Evolutionary conservation across 139 green algal genomes (phyloP).

Genomic region (Picochlorum sp.): DNA sequence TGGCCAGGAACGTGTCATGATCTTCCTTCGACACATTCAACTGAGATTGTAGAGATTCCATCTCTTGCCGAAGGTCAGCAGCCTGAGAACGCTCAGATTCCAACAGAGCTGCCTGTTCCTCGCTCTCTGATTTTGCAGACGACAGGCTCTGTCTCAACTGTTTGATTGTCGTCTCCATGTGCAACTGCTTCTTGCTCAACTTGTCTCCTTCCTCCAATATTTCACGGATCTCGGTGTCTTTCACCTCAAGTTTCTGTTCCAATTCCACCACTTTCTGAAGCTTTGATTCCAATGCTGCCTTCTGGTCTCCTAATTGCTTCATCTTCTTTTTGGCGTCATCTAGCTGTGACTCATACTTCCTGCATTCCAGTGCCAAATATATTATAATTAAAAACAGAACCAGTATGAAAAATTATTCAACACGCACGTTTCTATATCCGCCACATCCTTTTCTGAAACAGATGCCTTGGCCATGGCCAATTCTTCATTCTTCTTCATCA

Average conservation of each 20-base stretch:
- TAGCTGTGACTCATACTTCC: slow-evolving; percentile 34
- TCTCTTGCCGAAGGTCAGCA: slow-evolving; percentile 7
- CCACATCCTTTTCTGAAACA: slow-evolving; percentile 46
- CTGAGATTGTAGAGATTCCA: slow-evolving; percentile 34
- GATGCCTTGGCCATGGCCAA: slow-evolving; percentile 42
- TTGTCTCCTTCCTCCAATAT: slow-evolving; percentile 70
- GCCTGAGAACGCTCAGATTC: slow-evolving; percentile 16
- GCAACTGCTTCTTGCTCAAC: slow-evolving; percentile 68
- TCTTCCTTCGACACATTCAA: slow-evolving; percentile 34
- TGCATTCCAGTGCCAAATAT: neutral
- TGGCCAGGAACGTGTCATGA: slow-evolving; percentile 45
- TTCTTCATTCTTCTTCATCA: slow-evolving; percentile 63
- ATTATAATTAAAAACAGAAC: too few relatives aligned
- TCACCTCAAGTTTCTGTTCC: slow-evolving; percentile 71
- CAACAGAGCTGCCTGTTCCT: slow-evolving; percentile 1
- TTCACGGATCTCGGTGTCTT: slow-evolving; percentile 81
- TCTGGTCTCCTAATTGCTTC: neutral
- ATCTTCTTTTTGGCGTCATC: slow-evolving; percentile 11
- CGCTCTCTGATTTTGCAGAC: slow-evolving; percentile 41
- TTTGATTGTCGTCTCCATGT: slow-evolving; percentile 65
- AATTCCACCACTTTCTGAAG: slow-evolving; percentile 43
- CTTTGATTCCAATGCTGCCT: neutral
- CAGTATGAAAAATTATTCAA: too few relatives aligned
- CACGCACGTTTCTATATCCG: slow-evolving; percentile 22
- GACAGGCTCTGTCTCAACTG: slow-evolving; percentile 50